Conservation (phyloP, 2,329 filamentous ascomycete genomes). For the Diaporthe aspalathi region DNA sequence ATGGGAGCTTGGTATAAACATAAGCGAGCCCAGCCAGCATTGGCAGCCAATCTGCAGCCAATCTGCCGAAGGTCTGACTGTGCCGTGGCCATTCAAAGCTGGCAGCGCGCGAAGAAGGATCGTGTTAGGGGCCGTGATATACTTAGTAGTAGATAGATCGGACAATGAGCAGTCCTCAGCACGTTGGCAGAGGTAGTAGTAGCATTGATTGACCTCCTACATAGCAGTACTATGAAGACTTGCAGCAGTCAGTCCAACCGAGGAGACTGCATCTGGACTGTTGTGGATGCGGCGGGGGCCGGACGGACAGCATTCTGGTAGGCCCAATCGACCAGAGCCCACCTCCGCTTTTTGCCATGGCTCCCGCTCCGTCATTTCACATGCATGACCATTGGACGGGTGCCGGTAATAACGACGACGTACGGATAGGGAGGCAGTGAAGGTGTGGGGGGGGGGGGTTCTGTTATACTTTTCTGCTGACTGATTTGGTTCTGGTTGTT, state of each 20-base stretch:
- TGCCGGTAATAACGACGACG: slow-evolving; percentile 27
- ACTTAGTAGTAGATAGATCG: too few species aligned
- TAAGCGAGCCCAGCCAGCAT: slow-evolving; percentile 12
- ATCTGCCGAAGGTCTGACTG: slow-evolving; percentile 5
- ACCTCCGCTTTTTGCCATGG: slow-evolving; percentile 24
- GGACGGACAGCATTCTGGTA: neutral
- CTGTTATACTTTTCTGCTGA: slow-evolving; percentile 12
- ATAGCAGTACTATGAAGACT: too few species aligned
- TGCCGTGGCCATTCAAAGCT: neutral
- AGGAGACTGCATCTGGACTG: neutral
- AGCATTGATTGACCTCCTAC: too few species aligned
- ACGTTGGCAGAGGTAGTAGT: too few species aligned
- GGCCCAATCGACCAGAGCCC: neutral
- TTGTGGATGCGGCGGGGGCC: slow-evolving; percentile 8
- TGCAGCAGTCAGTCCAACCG: neutral
- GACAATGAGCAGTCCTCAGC: neutral
- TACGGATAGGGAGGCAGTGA: slow-evolving; percentile 8
- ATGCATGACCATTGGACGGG: slow-evolving; percentile 27
- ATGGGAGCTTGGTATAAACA: slow-evolving; percentile 13
- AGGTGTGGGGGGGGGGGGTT: neutral
- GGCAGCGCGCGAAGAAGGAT: too few species aligned
- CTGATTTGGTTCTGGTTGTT: too few species aligned
- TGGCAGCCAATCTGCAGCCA: slow-evolving; percentile 5
- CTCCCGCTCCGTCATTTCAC: slow-evolving; percentile 30
- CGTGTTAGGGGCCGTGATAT: neutral